phyloP scores from a whole-genome alignment of 805 yeast genomes.

The Alloascoidea hylecoeti region DNA sequence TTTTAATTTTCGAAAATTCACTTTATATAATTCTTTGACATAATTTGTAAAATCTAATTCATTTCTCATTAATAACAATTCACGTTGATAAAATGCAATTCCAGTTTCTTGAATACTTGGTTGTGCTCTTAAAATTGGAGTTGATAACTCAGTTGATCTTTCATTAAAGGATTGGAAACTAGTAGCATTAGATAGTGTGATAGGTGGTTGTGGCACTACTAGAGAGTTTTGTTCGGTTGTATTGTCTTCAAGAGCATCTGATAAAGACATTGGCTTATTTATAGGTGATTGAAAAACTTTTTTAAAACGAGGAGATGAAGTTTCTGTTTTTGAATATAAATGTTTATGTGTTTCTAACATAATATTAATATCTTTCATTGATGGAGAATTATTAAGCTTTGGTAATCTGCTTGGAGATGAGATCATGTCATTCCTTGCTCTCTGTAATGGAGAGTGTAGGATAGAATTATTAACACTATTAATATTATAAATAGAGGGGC shows the following conservation, averaged over 20 bases:
- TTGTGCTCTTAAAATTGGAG: slow-evolving; percentile 6
- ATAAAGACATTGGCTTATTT: slow-evolving; percentile 4
- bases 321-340: not conserved
- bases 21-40: slow-evolving; percentile 31
- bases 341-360: not conserved
- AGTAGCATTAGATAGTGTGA: slow-evolving; percentile 6
- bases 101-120: slow-evolving; percentile 8
- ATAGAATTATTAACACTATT: no score
- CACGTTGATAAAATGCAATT: slow-evolving; percentile 40
- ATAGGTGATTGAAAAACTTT: slow-evolving; percentile 7
- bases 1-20: slow-evolving; percentile 18
- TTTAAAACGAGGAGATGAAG: not conserved
- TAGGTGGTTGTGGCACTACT: slow-evolving; percentile 3
- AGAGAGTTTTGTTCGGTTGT: not conserved
- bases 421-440: no score
- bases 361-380: slow-evolving; percentile 2
- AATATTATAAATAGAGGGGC: no score
- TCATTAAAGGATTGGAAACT: slow-evolving; percentile 7
- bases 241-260: not conserved
- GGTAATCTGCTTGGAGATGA: no score
- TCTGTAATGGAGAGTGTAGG: no score
- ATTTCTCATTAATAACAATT: slow-evolving; percentile 38
- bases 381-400: not conserved
- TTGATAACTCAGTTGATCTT: slow-evolving; percentile 2
- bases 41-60: slow-evolving; percentile 48